Percentiles rank a stretch among this genome's conserved stretches.
phyloP scores from a whole-genome alignment of 768 basidiomycete species.

The Erythrobasidium yunnanense region DNA sequence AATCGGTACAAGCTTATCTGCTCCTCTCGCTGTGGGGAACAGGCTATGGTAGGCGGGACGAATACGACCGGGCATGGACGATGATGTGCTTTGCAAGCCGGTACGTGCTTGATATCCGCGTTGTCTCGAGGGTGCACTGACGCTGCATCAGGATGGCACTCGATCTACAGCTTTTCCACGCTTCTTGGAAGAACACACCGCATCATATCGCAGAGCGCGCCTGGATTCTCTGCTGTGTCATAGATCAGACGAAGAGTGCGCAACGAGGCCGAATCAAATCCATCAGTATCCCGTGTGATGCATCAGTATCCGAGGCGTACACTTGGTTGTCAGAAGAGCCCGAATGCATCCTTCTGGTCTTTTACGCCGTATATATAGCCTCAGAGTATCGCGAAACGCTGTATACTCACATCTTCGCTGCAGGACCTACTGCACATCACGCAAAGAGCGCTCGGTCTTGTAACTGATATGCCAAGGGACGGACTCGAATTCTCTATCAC shows the following conservation, averaged over 20 bases:
- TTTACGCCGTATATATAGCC: neutral
- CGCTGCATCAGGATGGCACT: neutral
- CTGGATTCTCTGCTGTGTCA: neutral
- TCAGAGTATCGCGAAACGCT: neutral
- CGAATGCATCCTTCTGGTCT: neutral
- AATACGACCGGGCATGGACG: neutral
- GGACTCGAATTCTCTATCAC: neutral
- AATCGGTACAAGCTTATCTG: neutral
- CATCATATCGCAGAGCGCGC: neutral
- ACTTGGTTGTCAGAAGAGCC: neutral
- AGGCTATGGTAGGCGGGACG: neutral
- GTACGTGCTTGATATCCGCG: neutral
- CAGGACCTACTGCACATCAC: neutral
- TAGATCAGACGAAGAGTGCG: neutral
- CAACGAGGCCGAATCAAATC: neutral
- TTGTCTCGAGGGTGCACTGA: neutral
- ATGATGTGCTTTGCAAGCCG: neutral
- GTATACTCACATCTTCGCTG: neutral
- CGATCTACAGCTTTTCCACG: slow-evolving; percentile 1
- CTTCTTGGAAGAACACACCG: neutral
- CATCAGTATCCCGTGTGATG: neutral
- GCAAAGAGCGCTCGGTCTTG: neutral
- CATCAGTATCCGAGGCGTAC: neutral
- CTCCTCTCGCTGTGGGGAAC: neutral
- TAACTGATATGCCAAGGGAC: neutral